Conservation (phyloP, 2,329 filamentous ascomycete species). For the Aspergillus fijiensis region DNA sequence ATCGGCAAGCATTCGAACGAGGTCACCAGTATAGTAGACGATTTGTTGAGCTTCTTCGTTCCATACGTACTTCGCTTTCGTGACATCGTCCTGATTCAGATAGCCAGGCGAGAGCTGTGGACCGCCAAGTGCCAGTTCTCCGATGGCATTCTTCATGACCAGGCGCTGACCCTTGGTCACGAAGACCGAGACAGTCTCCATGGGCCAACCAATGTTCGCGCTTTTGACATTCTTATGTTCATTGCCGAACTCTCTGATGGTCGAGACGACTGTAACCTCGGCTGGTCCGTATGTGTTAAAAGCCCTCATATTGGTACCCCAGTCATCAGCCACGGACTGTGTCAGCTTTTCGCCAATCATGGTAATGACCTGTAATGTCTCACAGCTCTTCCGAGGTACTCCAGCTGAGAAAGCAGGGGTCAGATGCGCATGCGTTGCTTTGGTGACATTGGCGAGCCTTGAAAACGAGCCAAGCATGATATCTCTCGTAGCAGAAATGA, state of each 20-base stretch:
- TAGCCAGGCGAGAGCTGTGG: slow-evolving; percentile 33
- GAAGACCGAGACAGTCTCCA: slow-evolving; percentile 32
- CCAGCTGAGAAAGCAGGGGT: slow-evolving; percentile 35
- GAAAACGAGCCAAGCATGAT: slow-evolving; percentile 32
- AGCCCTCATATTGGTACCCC: slow-evolving; percentile 37
- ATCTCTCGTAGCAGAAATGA: slow-evolving; percentile 29
- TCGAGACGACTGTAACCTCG: slow-evolving; percentile 38
- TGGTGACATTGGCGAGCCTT: slow-evolving; percentile 26
- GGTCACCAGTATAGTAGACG: slow-evolving; percentile 38
- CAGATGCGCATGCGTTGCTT: slow-evolving; percentile 32
- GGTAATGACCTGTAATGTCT: slow-evolving; percentile 33
- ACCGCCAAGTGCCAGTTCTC: slow-evolving; percentile 32
- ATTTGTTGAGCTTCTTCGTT: slow-evolving; percentile 24
- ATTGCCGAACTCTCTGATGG: slow-evolving; percentile 30
- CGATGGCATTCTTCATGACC: slow-evolving; percentile 28
- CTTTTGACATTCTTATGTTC: slow-evolving; percentile 26
- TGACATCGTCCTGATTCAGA: slow-evolving; percentile 31
- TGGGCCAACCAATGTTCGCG: slow-evolving; percentile 34
- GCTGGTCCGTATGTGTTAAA: slow-evolving; percentile 44
- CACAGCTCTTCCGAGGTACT: slow-evolving; percentile 27
- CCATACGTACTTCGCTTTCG: slow-evolving; percentile 32
- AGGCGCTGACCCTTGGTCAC: slow-evolving; percentile 27
- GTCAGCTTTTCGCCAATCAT: slow-evolving; percentile 39
- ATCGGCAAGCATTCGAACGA: slow-evolving; percentile 28
- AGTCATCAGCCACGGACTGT: slow-evolving; percentile 36